Base-by-base conservation (phyloP, 192 early-diverging fungal genomes). In the Podila epicladia region DNA sequence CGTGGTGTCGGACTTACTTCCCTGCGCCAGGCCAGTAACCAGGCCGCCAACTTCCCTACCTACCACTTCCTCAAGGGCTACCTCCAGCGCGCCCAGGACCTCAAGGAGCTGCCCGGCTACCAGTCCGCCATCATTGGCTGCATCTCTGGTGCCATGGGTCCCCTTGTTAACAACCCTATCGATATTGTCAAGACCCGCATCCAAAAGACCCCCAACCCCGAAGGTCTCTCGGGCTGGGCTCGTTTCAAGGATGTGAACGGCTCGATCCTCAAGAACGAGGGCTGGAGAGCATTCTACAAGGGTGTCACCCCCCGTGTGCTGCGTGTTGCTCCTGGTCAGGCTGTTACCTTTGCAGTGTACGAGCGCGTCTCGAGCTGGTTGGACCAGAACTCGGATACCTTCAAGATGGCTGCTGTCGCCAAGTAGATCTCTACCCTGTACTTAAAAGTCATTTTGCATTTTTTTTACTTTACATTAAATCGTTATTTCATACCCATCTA, bases 101-200 rank as follows among this genome's bases (percentile, higher is more conserved):
- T 82, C 5, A 73, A 82, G 26, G 88, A 88, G 58, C 88, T 99
- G 65, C 97, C 97, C 37, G 89, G 92, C 63, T 99, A 96, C 85
- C 97, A 99, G 87, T 91, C 93, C 69, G 83, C 96, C 29, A 73
- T 95, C 29, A 89, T 96, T 62, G 98, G 98, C 73, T 93, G 95
- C 64, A 86, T 99, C 48, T 96, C 94, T 67, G 93, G 94, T 66
- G 93, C 93, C 29, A 94, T 95, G 93, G 91, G 83, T 20, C 98
- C 98, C 2, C 82, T 99, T 5, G 97, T 94, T 64, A 99, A 99
- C 82, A 95, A 94, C 7, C 98, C 98, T 32, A 97, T 99, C 61
- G 98, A 99, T 83, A 97, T 96, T 41, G 97, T 99, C 87, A 99
- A 99, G 89, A 99, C 98, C n/a, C 94, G 97, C 80, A 95, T 99